Evolutionary conservation across 1,284 basidiomycete genomes (phyloP).

Genomic region (Violaceomyces palustris): DNA sequence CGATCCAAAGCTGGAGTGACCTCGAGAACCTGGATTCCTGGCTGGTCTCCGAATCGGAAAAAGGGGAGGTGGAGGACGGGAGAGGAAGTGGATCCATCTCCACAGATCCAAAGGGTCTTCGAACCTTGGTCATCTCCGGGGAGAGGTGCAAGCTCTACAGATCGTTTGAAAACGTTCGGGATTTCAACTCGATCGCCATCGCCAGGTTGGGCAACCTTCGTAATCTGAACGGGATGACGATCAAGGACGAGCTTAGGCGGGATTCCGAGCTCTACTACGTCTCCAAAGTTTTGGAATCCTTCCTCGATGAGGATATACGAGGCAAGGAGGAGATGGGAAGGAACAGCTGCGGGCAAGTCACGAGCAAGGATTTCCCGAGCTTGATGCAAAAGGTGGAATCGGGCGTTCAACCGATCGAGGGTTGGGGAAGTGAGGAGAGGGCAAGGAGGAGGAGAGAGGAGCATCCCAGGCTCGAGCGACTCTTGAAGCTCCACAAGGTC

Average conservation of each 20-base stretch:
- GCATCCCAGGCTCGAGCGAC: no score
- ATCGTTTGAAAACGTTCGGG: slow-evolving; percentile 54
- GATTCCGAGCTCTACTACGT: slow-evolving; percentile 71
- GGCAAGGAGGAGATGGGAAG: not conserved
- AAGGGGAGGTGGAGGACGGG: slow-evolving; percentile 67
- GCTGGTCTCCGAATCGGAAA: slow-evolving; percentile 63
- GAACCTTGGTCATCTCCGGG: not conserved
- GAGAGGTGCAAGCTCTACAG: slow-evolving; percentile 4
- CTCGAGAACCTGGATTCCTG: slow-evolving; percentile 67
- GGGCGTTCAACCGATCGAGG: slow-evolving; percentile 4
- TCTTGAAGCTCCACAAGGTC: no score
- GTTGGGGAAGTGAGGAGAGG: not conserved
- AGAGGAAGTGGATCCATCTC: slow-evolving; percentile 51
- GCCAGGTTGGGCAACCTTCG: slow-evolving; percentile 66
- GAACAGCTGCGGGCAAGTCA: not conserved
- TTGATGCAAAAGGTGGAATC: not conserved
- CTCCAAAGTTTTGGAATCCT: no score
- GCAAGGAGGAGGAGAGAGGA: not conserved
- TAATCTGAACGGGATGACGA: slow-evolving; percentile 66
- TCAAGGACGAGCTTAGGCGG: slow-evolving; percentile 67
- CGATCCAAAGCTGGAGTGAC: slow-evolving; percentile 62
- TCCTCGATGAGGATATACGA: not conserved
- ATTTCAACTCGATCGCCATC: slow-evolving; percentile 65
- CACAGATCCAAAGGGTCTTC: slow-evolving; percentile 7
- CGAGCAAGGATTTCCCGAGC: not conserved